phyloP scores from a whole-genome alignment of 495 filamentous ascomycete genomes.

The Penicillium arizonense region DNA sequence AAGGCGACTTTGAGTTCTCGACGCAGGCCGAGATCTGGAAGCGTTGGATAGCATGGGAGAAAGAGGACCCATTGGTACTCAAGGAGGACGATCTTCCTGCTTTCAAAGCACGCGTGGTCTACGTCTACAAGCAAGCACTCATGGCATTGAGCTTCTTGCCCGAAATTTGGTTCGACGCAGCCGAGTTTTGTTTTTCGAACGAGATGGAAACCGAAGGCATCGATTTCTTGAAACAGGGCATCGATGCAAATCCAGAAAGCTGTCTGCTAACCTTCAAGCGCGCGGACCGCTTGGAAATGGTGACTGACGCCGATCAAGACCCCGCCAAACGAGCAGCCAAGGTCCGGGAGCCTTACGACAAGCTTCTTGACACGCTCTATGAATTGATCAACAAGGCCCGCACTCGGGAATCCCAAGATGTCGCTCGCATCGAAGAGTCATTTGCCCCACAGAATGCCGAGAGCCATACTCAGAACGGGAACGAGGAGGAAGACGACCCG shows the following conservation, averaged over 20 bases:
- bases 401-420: slow-evolving; percentile 65
- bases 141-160: slow-evolving; percentile 95
- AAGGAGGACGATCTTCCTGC: slow-evolving; percentile 70
- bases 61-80: slow-evolving; percentile 82
- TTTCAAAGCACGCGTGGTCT: slow-evolving; percentile 75
- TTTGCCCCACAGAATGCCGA: slow-evolving; percentile 38
- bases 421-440: slow-evolving; percentile 69
- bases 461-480: slow-evolving; percentile 43
- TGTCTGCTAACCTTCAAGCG: slow-evolving; percentile 84
- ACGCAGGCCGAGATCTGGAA: slow-evolving; percentile 91
- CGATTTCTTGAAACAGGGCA: slow-evolving; percentile 76
- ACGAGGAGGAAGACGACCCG: slow-evolving; percentile 66
- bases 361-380: slow-evolving; percentile 80
- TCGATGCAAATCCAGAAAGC: slow-evolving; percentile 90
- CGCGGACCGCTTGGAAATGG: slow-evolving; percentile 78
- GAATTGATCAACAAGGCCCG: slow-evolving; percentile 71
- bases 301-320: slow-evolving; percentile 67
- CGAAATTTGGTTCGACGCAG: slow-evolving; percentile 92
- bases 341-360: slow-evolving; percentile 79
- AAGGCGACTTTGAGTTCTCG: slow-evolving; percentile 80
- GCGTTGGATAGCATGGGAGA: slow-evolving; percentile 92
- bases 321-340: slow-evolving; percentile 65
- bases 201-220: slow-evolving; percentile 65
- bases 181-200: slow-evolving; percentile 88
- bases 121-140: slow-evolving; percentile 89